Conservation (phyloP, 2,329 filamentous ascomycete species). For the Fusarium praegraminearum region DNA sequence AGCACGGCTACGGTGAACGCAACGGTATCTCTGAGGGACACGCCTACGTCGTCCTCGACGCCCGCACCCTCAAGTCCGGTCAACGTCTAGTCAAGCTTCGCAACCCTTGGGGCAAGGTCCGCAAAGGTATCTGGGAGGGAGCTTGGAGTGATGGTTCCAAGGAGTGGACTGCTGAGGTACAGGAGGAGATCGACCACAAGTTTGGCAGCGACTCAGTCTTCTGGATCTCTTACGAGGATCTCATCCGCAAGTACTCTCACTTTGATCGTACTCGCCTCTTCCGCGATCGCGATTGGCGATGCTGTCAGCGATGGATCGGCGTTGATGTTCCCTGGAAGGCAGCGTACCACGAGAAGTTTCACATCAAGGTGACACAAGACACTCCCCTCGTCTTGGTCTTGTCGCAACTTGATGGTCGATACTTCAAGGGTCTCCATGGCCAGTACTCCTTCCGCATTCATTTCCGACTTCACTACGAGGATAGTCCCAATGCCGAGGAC, state of each 20-base stretch:
- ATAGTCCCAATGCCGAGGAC: slow-evolving; percentile 65
- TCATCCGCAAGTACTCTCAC: slow-evolving; percentile 71
- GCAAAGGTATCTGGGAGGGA: slow-evolving; percentile 70
- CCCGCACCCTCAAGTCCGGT: slow-evolving; percentile 63
- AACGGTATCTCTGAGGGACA: slow-evolving; percentile 70
- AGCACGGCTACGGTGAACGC: slow-evolving; percentile 70
- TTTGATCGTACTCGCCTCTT: slow-evolving; percentile 74
- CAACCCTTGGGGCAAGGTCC: slow-evolving; percentile 70
- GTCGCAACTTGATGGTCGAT: slow-evolving; percentile 71
- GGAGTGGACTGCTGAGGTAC: slow-evolving; percentile 70
- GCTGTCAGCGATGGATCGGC: slow-evolving; percentile 70
- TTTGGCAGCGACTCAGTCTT: slow-evolving; percentile 73
- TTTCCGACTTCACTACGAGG: slow-evolving; percentile 63
- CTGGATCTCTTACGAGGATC: slow-evolving; percentile 72
- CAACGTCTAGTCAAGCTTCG: slow-evolving; percentile 68
- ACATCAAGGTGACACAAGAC: slow-evolving; percentile 66
- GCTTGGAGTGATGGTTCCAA: slow-evolving; percentile 71
- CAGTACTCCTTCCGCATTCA: slow-evolving; percentile 66
- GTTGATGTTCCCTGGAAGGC: slow-evolving; percentile 72
- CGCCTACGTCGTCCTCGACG: slow-evolving; percentile 71
- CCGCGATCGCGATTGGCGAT: slow-evolving; percentile 67
- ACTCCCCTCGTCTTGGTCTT: slow-evolving; percentile 70
- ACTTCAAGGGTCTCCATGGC: slow-evolving; percentile 71
- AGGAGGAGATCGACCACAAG: slow-evolving; percentile 67
- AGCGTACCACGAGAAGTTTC: slow-evolving; percentile 72